Evolutionary conservation across 2,329 filamentous ascomycete species (phyloP).

Genomic region (Aspergillus neoniger): DNA sequence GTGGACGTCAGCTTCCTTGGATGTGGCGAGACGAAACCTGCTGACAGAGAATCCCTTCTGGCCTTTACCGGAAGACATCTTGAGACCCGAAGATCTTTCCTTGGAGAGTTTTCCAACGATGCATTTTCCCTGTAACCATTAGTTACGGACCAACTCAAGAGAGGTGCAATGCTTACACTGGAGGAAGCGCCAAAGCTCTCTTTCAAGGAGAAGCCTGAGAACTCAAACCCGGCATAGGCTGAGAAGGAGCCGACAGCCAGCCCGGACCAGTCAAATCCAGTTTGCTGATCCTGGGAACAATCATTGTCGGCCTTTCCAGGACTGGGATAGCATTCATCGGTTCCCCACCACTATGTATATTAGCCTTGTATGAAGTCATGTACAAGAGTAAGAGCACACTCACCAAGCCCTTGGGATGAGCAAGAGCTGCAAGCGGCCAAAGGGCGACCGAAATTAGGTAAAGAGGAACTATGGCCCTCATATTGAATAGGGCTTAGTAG

Average conservation of each 20-base stretch:
- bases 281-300: conserved; percentile 69
- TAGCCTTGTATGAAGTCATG: conserved; percentile 1
- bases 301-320: conserved; percentile 75
- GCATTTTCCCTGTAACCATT: conserved; percentile 54
- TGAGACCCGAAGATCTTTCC: conserved; percentile 53
- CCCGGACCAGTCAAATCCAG: conserved; percentile 71
- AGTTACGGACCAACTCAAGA: conserved; percentile 7
- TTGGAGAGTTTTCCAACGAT: conserved; percentile 57
- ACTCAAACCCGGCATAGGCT: conserved; percentile 71
- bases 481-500: conserved; percentile 17
- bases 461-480: conserved; percentile 30
- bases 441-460: conserved; percentile 30
- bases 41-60: conserved; percentile 71
- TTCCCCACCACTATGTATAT: conserved; percentile 48
- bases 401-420: conserved; percentile 48
- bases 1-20: conserved; percentile 76
- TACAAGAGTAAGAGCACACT: conserved; percentile 25
- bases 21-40: conserved; percentile 70
- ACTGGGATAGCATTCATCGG: conserved; percentile 61
- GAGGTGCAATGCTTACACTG: conserved; percentile 47
- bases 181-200: conserved; percentile 49
- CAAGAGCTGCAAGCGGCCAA: conserved; percentile 48
- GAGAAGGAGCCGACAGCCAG: conserved; percentile 63
- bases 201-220: conserved; percentile 71
- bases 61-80: conserved; percentile 58